A percentile compares a stretch with the other conserved stretches of the same genome.
These are phyloP conservation scores for Xylaria scruposa DNA, from an alignment of 495 filamentous ascomycete genomes.

Conservation along the genomic window DNA sequence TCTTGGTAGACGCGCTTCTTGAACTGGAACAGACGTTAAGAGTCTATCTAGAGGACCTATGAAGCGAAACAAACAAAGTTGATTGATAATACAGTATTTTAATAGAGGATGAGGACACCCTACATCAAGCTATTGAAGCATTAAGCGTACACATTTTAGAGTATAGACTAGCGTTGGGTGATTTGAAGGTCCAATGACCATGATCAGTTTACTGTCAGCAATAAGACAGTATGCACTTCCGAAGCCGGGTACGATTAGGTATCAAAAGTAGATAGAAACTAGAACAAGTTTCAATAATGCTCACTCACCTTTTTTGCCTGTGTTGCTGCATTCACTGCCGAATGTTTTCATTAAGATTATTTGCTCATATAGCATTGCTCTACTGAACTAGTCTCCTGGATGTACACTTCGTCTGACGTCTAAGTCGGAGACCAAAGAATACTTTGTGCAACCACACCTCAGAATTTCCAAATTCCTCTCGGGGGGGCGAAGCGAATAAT, in stretches of 20 bases:
- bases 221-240: neutral
- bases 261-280: conserved; percentile 3
- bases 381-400: too few relatives aligned
- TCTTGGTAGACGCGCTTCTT: conserved; percentile 21
- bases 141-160: conserved; percentile 17
- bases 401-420: too few relatives aligned
- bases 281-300: neutral
- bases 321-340: neutral
- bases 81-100: conserved; percentile 10
- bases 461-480: too few relatives aligned
- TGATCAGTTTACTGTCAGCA: conserved; percentile 1
- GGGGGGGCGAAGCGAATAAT: too few relatives aligned
- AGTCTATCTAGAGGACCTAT: neutral
- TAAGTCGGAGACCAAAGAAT: too few relatives aligned
- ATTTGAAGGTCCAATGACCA: neutral
- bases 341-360: too few relatives aligned
- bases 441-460: too few relatives aligned
- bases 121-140: conserved; percentile 14
- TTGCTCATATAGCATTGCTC: too few relatives aligned
- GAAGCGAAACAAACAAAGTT: neutral
- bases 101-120: conserved; percentile 8
- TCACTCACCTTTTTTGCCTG: neutral
- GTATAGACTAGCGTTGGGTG: conserved; percentile 13
- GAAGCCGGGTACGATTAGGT: neutral
- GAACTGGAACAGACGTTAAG: conserved; percentile 28